These are phyloP conservation scores for Moesziomyces parantarcticus DNA, from an alignment of 1,284 basidiomycete genomes.

Conservation along the genomic window DNA sequence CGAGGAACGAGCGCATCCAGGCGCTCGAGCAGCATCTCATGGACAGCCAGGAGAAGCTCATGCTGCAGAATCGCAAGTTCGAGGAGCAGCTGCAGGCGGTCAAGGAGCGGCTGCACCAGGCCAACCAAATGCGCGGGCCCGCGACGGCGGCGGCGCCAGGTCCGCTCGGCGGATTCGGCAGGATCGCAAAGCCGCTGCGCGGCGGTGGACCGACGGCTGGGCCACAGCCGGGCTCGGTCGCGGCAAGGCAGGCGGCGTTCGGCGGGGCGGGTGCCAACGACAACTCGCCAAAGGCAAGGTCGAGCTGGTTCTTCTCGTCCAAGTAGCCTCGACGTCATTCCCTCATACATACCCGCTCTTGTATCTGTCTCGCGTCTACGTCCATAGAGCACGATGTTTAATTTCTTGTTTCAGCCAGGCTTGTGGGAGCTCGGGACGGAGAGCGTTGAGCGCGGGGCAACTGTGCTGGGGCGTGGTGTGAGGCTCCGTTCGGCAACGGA, in stretches of 20 bases:
- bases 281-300: constrained; percentile 56
- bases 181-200: constrained; percentile 95
- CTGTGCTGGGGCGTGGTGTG: no score
- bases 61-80: constrained; percentile 93
- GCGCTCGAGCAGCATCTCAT: constrained; percentile 85
- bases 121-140: constrained; percentile 76
- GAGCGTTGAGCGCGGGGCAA: no score
- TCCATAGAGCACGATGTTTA: constrained; percentile 7
- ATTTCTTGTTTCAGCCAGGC: background rate
- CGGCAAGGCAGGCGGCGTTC: constrained; percentile 38
- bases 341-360: constrained; percentile 19
- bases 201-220: constrained; percentile 73
- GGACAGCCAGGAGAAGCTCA: constrained; percentile 90
- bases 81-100: constrained; percentile 90
- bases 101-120: constrained; percentile 89
- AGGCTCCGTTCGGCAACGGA: no score
- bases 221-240: constrained; percentile 40
- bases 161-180: constrained; percentile 81
- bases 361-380: constrained; percentile 3
- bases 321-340: constrained; percentile 12
- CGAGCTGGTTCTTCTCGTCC: constrained; percentile 61
- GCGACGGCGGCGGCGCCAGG: constrained; percentile 67
- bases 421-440: background rate
- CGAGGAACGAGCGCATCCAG: constrained; percentile 92
- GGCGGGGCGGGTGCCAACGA: constrained; percentile 22